A percentile compares a stretch with the other conserved stretches of the same genome.
phyloP scores from a whole-genome alignment of 2,329 filamentous ascomycete species.

The Pestalotiopsis sp. region DNA sequence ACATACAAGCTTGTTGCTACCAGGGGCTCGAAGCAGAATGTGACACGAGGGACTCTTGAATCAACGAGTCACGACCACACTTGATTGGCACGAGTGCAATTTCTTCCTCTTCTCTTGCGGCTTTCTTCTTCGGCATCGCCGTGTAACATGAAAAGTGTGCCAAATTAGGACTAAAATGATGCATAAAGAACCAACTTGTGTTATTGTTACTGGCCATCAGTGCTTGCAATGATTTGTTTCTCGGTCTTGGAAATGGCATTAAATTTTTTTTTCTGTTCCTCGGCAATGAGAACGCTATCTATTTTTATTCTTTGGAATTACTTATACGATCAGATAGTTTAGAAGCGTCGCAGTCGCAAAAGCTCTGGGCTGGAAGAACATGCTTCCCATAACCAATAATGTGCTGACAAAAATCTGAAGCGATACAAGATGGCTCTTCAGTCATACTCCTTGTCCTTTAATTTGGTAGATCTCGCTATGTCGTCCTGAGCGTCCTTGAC shows the following conservation, averaged over 20 bases:
- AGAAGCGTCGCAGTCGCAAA: not conserved
- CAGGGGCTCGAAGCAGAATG: not conserved
- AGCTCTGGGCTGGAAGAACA: not conserved
- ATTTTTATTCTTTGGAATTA: not conserved
- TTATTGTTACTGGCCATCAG: not conserved
- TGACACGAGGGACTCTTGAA: not conserved
- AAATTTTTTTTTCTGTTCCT: too few species aligned
- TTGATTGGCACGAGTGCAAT: not conserved
- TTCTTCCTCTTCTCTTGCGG: not conserved
- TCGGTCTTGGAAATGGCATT: too few species aligned
- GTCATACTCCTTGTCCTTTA: conserved; percentile 12
- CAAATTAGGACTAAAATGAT: not conserved
- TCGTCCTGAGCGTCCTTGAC: conserved; percentile 85
- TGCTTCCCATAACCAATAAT: not conserved
- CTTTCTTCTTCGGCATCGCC: not conserved
- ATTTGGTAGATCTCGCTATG: conserved; percentile 48
- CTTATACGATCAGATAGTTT: not conserved
- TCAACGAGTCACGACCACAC: not conserved
- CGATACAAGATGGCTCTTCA: not conserved
- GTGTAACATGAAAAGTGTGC: not conserved
- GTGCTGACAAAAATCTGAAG: not conserved
- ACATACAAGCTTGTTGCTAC: not conserved
- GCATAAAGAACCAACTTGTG: not conserved
- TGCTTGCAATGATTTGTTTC: too few species aligned
- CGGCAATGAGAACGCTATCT: not conserved